phyloP scores from a whole-genome alignment of 2,329 filamentous ascomycete genomes.

The Aspergillus viridinutans region DNA sequence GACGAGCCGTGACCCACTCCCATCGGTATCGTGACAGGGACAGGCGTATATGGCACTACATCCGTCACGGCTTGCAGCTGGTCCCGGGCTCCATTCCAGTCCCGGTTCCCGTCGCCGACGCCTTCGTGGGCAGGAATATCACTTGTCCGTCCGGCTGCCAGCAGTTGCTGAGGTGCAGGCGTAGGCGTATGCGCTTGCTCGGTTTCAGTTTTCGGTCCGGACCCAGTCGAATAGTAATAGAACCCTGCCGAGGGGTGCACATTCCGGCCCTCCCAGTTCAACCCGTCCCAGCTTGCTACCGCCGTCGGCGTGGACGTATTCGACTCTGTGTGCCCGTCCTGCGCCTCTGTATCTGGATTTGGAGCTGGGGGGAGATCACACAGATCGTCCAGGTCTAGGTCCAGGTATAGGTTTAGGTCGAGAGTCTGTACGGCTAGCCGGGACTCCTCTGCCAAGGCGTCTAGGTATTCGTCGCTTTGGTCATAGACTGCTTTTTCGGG shows the following conservation, averaged over 20 bases:
- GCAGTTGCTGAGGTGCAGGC: background rate
- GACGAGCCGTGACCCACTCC: background rate
- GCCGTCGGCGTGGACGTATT: background rate
- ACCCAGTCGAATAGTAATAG: background rate
- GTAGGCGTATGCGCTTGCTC: background rate
- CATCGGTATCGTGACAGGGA: background rate
- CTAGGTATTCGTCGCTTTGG: background rate
- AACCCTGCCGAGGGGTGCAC: background rate
- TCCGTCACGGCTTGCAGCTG: background rate
- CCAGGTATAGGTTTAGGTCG: background rate
- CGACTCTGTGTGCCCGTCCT: background rate
- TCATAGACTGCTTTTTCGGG: background rate
- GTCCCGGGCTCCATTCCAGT: background rate
- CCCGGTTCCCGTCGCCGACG: background rate
- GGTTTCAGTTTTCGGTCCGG: background rate
- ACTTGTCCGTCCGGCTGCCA: background rate
- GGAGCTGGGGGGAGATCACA: no score
- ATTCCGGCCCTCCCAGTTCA: background rate
- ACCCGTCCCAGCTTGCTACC: background rate
- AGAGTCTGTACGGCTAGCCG: background rate
- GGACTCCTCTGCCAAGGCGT: background rate
- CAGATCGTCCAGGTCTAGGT: background rate
- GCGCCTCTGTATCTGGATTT: background rate
- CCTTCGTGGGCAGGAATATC: background rate
- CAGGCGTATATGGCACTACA: background rate